phyloP scores from a whole-genome alignment of 2,329 filamentous ascomycete species.

The Botrytis tulipae region DNA sequence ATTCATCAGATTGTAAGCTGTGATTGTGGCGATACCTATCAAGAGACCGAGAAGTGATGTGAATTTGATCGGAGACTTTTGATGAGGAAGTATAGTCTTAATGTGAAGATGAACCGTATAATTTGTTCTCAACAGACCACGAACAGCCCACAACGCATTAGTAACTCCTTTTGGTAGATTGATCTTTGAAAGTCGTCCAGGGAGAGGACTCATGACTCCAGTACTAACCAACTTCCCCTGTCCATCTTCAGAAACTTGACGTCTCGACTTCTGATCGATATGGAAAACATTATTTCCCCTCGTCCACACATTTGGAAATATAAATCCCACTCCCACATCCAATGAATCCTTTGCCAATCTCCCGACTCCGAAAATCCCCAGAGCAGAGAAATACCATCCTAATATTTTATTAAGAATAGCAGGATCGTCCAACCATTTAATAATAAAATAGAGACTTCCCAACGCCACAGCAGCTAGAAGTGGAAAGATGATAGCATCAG shows the following conservation, averaged over 20 bases:
- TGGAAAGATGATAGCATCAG: conserved; percentile 83
- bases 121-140: conserved; percentile 49
- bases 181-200: conserved; percentile 41
- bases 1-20: conserved; percentile 34
- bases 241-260: conserved; percentile 27
- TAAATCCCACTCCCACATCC: conserved; percentile 60
- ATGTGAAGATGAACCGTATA: conserved; percentile 45
- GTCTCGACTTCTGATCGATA: conserved; percentile 40
- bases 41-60: conserved; percentile 36
- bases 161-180: conserved; percentile 34
- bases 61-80: conserved; percentile 26
- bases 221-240: not conserved
- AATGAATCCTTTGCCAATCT: conserved; percentile 72
- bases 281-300: conserved; percentile 50
- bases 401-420: conserved; percentile 78
- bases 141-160: conserved; percentile 49
- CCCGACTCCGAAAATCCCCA: conserved; percentile 74
- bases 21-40: conserved; percentile 32
- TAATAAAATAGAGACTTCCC: conserved; percentile 77
- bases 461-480: conserved; percentile 72
- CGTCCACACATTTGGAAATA: conserved; percentile 72
- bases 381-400: conserved; percentile 76
- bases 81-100: conserved; percentile 30
- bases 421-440: conserved; percentile 84
- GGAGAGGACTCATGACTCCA: conserved; percentile 41